phyloP scores from a whole-genome alignment of 768 basidiomycete species.

The Glaciozyma martinii region DNA sequence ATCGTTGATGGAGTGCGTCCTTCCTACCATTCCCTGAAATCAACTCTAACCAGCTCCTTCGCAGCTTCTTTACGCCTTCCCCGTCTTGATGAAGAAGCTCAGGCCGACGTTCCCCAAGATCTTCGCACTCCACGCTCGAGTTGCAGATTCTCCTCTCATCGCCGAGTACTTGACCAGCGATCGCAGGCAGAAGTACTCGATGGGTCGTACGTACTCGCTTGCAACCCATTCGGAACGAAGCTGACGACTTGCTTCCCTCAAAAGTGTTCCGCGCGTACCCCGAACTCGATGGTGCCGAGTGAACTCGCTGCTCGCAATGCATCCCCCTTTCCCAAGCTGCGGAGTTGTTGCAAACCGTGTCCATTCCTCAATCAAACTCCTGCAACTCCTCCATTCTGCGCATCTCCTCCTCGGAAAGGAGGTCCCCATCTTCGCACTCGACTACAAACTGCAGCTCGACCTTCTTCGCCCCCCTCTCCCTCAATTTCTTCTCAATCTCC shows the following conservation, averaged over 20 bases:
- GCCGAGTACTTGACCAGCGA: slow-evolving; percentile 27
- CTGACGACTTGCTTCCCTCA: slow-evolving; percentile 15
- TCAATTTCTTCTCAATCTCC: slow-evolving; percentile 14
- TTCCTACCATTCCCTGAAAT: background rate
- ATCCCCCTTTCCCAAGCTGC: too few species aligned
- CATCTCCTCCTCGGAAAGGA: slow-evolving; percentile 3
- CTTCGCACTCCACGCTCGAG: slow-evolving; percentile 39
- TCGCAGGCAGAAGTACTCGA: slow-evolving; percentile 20
- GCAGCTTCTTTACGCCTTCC: slow-evolving; percentile 40
- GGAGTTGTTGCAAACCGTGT: too few species aligned
- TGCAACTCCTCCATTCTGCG: slow-evolving; percentile 9
- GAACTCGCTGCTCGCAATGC: too few species aligned
- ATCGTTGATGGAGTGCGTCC: slow-evolving; percentile 38
- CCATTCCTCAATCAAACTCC: background rate
- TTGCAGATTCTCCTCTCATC: slow-evolving; percentile 36
- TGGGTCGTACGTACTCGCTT: too few species aligned
- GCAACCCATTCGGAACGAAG: background rate
- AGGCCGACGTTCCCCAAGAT: slow-evolving; percentile 36
- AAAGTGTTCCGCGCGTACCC: slow-evolving; percentile 5
- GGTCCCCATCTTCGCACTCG: slow-evolving; percentile 8
- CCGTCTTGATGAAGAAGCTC: slow-evolving; percentile 38
- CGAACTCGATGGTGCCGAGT: slow-evolving; percentile 18
- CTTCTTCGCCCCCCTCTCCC: background rate
- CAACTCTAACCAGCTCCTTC: background rate
- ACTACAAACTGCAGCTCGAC: slow-evolving; percentile 17